Base-by-base conservation (phyloP, 2,329 filamentous ascomycete genomes). In the Nigrograna mackinnonii region DNA sequence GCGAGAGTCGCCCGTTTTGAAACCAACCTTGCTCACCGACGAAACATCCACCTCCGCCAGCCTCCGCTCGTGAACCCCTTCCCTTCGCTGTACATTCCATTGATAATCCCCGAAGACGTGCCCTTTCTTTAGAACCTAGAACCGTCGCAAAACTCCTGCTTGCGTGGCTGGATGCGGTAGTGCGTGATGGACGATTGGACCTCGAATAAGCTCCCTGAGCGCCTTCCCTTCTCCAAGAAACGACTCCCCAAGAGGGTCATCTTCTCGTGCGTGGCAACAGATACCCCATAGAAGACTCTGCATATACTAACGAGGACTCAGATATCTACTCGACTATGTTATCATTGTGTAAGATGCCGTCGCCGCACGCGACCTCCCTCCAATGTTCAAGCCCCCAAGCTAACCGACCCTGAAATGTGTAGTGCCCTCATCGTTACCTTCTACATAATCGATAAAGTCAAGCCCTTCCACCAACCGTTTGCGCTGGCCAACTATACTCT, bases 401-500 rank as follows among this genome's bases (percentile, higher is more conserved):
- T 64, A 47, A 64, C 50, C 31, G 39, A 34, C 33, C 37, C 37
- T 14, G 18, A 20, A 22, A 18, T 37, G 21, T 33, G 19, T 57
- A 82, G 79, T 49, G 68, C 71, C 46, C 74, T 80, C 49, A 72
- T 79, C 36, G 62, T 70, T 37, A 69, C 70, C 42, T 82, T 82
- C 62, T 72, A 68, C 43, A 72, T 76, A 41, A 66, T 82, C 48
- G 78, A 82, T 57, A 70, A 72, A 43, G 74, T 75, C 46, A 60
- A 79, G 52, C 79, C 79, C 4, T 80, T 72, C 64, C 76, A 81
- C 57, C 80, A 82, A 55, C 78, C 71, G 47, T 83, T 83, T 59
- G 75, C 79, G 17, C 70, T 82, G 33, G 60, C 68, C 18, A 82
- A 83, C 55, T 78, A 75, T 50, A 78, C 76, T 38, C 69, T 83